Conservation (phyloP, 1,284 basidiomycete species). For the Amylostereum chailletii region DNA sequence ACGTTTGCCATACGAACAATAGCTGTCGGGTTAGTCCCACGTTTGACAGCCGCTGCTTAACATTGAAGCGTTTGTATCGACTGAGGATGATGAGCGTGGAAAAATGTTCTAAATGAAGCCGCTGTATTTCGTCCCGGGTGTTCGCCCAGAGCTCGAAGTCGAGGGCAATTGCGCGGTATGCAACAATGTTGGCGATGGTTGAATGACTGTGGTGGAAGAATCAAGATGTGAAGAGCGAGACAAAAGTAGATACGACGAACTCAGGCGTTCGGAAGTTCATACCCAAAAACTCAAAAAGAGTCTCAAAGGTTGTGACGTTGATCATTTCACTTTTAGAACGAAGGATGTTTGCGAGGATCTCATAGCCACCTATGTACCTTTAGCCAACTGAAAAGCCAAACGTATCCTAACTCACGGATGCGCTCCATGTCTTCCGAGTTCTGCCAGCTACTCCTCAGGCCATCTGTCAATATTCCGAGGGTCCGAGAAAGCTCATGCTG, state of each 20-base stretch:
- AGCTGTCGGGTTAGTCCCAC: conserved; percentile 69
- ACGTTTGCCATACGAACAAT: conserved; percentile 73
- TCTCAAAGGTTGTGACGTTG: conserved; percentile 69
- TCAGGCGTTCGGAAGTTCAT: conserved; percentile 75
- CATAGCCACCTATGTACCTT: conserved; percentile 65
- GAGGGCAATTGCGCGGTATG: conserved; percentile 78
- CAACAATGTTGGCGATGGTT: conserved; percentile 73
- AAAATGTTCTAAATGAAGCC: conserved; percentile 77
- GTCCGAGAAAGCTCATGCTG: conserved; percentile 67
- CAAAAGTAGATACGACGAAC: conserved; percentile 32
- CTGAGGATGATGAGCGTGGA: conserved; percentile 63
- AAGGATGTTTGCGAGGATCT: conserved; percentile 73
- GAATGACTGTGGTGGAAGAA: conserved; percentile 48
- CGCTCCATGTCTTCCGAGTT: conserved; percentile 90
- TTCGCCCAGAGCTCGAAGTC: conserved; percentile 89
- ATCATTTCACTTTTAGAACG: conserved; percentile 68
- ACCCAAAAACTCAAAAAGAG: conserved; percentile 78
- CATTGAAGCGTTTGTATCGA: conserved; percentile 68
- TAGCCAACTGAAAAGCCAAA: neutral
- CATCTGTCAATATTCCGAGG: conserved; percentile 67
- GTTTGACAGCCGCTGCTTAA: conserved; percentile 60
- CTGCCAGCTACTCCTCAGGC: conserved; percentile 80
- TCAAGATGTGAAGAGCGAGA: neutral
- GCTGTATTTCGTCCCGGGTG: conserved; percentile 62
- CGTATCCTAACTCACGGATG: conserved; percentile 46